A percentile compares a stretch with the other conserved stretches of the same genome.
Evolutionary conservation across 306 rosid species (phyloP).

Genomic region (Betula pendula): DNA sequence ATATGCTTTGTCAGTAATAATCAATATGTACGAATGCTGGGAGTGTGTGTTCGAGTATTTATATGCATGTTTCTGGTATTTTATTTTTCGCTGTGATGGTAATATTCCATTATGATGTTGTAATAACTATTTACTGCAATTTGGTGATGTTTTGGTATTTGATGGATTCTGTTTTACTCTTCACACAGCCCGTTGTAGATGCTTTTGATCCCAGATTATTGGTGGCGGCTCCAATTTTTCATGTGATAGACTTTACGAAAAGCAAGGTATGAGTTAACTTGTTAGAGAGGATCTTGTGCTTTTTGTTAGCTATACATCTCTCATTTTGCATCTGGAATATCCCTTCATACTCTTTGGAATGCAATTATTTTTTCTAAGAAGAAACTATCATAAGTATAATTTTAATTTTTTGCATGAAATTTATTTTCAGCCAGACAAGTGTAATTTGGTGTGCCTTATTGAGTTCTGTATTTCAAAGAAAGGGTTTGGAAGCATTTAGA

Average conservation of each 20-base stretch:
- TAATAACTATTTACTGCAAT: background rate
- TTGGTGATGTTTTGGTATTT: slow-evolving; percentile 8
- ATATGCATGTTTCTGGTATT: slow-evolving; percentile 8
- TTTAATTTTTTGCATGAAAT: background rate
- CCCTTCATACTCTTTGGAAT: background rate
- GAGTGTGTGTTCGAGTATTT: slow-evolving; percentile 21
- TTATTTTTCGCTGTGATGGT: slow-evolving; percentile 16
- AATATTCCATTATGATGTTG: slow-evolving; percentile 13
- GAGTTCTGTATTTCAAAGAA: background rate
- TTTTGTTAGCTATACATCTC: background rate
- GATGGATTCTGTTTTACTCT: slow-evolving; percentile 15
- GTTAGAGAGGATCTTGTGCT: background rate
- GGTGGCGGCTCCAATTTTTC: slow-evolving; percentile 78
- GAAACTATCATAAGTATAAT: background rate
- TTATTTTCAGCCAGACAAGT: background rate
- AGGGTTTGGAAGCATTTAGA: background rate
- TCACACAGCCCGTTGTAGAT: slow-evolving; percentile 90
- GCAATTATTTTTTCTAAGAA: background rate
- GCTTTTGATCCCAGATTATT: slow-evolving; percentile 97
- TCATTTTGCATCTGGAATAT: background rate
- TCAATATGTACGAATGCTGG: slow-evolving; percentile 1
- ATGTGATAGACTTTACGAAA: slow-evolving; percentile 78
- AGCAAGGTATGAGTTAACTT: slow-evolving; percentile 47
- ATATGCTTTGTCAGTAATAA: background rate
- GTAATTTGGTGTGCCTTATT: background rate